These are phyloP conservation scores for Apophysomyces variabilis DNA, from an alignment of 371 early-diverging fungal species.

Conservation along the genomic window DNA sequence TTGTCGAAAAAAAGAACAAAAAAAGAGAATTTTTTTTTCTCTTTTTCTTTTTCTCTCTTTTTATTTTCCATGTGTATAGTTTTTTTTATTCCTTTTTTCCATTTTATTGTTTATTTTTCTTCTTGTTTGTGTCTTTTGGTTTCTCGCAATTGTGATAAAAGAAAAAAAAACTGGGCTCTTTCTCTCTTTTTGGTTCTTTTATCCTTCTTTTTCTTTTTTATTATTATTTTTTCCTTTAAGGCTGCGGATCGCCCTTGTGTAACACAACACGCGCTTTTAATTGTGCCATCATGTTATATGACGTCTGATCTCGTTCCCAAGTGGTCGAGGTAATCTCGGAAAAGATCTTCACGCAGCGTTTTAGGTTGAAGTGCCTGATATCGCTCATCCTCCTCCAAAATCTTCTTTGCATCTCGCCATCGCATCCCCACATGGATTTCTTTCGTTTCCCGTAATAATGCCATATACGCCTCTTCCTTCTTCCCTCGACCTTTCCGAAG, in stretches of 20 bases:
- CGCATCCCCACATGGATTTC: constrained; percentile 52
- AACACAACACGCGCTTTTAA: constrained; percentile 7
- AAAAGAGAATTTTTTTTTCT: too few relatives aligned
- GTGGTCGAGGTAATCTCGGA: constrained; percentile 58
- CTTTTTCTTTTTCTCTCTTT: too few relatives aligned
- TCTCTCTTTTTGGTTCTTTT: not conserved
- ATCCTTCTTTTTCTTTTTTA: not conserved
- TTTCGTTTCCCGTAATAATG: constrained; percentile 49
- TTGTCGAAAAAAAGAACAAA: too few relatives aligned
- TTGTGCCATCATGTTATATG: not conserved
- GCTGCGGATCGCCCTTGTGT: constrained; percentile 10
- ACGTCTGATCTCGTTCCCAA: constrained; percentile 10
- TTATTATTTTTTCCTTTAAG: not conserved
- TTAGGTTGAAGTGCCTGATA: constrained; percentile 61
- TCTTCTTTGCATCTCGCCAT: constrained; percentile 62
- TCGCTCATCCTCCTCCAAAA: constrained; percentile 60
- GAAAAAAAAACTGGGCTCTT: not conserved
- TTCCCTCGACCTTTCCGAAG: constrained; percentile 31
- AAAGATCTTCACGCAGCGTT: constrained; percentile 63
- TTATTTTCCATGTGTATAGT: too few relatives aligned
- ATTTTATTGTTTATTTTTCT: too few relatives aligned
- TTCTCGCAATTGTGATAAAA: too few relatives aligned
- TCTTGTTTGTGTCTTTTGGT: too few relatives aligned
- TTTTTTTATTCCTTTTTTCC: too few relatives aligned
- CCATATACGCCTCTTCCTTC: constrained; percentile 48